Conservation (phyloP, 176 grass and related monocot genomes). For the Chloris gayana region DNA sequence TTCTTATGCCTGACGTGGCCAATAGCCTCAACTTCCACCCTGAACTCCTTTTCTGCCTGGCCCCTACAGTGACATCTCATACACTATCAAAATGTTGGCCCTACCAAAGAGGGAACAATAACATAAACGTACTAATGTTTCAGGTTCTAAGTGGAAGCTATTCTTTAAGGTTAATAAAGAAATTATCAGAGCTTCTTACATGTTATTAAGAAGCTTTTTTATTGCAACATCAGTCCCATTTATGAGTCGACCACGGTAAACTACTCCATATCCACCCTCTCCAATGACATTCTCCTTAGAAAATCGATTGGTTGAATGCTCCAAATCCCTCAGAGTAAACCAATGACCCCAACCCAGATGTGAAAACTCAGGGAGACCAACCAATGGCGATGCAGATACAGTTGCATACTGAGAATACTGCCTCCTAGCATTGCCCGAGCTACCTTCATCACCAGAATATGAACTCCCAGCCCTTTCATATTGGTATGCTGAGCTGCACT, state of each 20-base stretch:
- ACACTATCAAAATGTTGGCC: neutral
- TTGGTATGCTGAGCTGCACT: constrained; percentile 69
- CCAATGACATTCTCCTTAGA: constrained; percentile 37
- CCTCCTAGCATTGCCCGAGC: constrained; percentile 42
- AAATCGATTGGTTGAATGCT: constrained; percentile 25
- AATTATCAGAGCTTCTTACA: constrained; percentile 17
- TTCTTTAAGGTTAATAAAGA: neutral
- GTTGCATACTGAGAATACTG: constrained; percentile 34
- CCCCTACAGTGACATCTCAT: constrained; percentile 23
- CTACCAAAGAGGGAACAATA: neutral
- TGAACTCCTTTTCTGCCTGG: constrained; percentile 37
- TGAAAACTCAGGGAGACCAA: constrained; percentile 56
- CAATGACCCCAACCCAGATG: constrained; percentile 68
- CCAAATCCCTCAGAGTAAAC: constrained; percentile 38
- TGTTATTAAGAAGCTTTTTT: constrained; percentile 41
- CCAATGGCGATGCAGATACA: constrained; percentile 51
- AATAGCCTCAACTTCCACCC: constrained; percentile 42
- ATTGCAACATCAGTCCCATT: constrained; percentile 36
- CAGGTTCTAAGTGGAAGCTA: neutral
- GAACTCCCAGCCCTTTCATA: constrained; percentile 58
- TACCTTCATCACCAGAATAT: constrained; percentile 53
- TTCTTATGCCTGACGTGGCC: constrained; percentile 38
- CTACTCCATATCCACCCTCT: constrained; percentile 31
- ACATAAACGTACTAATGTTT: neutral
- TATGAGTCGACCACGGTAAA: constrained; percentile 29